A percentile compares a stretch with the other conserved stretches of the same genome.
These are phyloP conservation scores for Dryadomyces quercus-mongolicae DNA, from an alignment of 2,329 filamentous ascomycete species.

Conservation along the genomic window DNA sequence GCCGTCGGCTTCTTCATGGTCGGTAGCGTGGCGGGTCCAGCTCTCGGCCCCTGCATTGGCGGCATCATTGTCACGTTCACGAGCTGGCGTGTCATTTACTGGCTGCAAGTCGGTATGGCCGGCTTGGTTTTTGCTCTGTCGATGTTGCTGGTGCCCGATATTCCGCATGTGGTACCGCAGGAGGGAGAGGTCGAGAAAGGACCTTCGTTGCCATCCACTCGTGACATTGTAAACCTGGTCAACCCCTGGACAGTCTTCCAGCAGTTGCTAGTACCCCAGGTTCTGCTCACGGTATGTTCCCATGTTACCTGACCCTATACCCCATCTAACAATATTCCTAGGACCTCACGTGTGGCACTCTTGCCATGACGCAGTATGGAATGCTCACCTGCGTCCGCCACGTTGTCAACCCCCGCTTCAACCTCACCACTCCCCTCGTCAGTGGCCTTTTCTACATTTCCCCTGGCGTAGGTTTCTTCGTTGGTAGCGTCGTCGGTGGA, in stretches of 20 bases:
- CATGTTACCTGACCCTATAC: too few relatives aligned
- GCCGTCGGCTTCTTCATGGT: constrained; percentile 63
- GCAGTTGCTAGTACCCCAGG: constrained; percentile 3
- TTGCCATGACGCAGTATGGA: constrained; percentile 56
- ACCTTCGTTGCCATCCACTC: background rate
- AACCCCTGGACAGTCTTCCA: constrained; percentile 4
- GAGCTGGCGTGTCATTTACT: constrained; percentile 47
- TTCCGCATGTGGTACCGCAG: background rate
- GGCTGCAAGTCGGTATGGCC: constrained; percentile 20
- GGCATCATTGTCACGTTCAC: constrained; percentile 67
- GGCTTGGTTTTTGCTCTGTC: constrained; percentile 17
- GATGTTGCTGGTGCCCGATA: constrained; percentile 14
- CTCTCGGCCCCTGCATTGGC: constrained; percentile 54
- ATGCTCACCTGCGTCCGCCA: constrained; percentile 57
- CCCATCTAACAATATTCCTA: background rate
- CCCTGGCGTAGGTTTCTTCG: constrained; percentile 56
- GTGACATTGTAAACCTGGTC: background rate
- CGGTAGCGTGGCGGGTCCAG: constrained; percentile 60
- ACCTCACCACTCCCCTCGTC: constrained; percentile 52
- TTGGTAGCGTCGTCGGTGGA: constrained; percentile 61
- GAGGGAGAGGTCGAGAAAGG: background rate
- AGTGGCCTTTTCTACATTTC: constrained; percentile 64
- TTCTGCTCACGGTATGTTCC: constrained; percentile 2
- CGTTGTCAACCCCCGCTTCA: constrained; percentile 62
- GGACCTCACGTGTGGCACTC: constrained; percentile 33